A percentile compares a stretch with the other conserved stretches of the same genome.
Conservation (phyloP, 306 rosid species). For the Hylodesmum podocarpum region DNA sequence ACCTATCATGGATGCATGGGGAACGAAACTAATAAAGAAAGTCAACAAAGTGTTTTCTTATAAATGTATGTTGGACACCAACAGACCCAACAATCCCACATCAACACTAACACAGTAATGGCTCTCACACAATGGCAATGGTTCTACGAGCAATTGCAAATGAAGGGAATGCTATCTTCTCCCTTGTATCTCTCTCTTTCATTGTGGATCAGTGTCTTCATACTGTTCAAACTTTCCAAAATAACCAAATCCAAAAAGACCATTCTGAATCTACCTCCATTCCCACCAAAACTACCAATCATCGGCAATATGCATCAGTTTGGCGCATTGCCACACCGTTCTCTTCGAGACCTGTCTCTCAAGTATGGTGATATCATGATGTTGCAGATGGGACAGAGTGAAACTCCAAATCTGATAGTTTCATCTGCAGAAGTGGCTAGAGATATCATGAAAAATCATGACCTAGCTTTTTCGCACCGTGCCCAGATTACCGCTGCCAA, state of each 20-base stretch:
- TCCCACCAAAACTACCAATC: conserved; percentile 35
- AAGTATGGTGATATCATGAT: conserved; percentile 28
- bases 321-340: conserved; percentile 32
- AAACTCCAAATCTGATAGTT: conserved; percentile 29
- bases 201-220: no score
- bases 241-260: conserved; percentile 25
- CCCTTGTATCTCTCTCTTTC: no score
- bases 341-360: conserved; percentile 9
- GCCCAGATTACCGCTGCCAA: conserved; percentile 13
- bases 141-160: no score
- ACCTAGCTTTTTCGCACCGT: conserved; percentile 7
- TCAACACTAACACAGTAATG: no score
- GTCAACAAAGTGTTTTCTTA: no score
- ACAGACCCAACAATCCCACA: no score
- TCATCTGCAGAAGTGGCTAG: conserved; percentile 17
- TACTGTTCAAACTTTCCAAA: background rate
- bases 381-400: conserved; percentile 31
- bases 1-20: no score
- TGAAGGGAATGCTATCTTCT: no score
- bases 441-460: conserved; percentile 26
- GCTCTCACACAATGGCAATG: no score
- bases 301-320: conserved; percentile 43
- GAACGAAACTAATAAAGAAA: no score
- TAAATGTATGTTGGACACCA: no score
- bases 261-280: conserved; percentile 18